Evolutionary conservation across 441 rosid species (phyloP), one percentile per base, ranked within the genome.

Genomic region (Lepidium campestre): DNA sequence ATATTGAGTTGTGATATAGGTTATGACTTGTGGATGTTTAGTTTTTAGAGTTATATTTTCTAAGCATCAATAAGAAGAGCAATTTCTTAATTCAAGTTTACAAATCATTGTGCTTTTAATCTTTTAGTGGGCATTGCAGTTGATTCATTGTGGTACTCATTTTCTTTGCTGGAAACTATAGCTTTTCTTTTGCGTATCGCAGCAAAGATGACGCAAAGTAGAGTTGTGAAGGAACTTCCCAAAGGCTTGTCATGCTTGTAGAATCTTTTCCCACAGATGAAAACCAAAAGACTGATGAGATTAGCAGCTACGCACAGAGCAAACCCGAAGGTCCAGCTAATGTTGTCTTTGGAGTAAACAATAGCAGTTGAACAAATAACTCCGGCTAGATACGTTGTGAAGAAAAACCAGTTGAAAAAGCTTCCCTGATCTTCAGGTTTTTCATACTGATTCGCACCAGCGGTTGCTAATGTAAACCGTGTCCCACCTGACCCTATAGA

Each of bases 371-470:
- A 20, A 10, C 79, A 23, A 3, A 53, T 14, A 11, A 73, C 58
- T 1, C 27, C 18, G 1, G 58, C 55, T 0, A 31, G 1, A 52
- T 77, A 72, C 5, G 68, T 0, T 0, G 73, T 35, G 56, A 83
- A 53, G 67, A 80, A 75, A 46, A 40, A 81, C 84, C 83, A 84
- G 56, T 81, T 84, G 74, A 88, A 88, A 78, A 77, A 88, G 39
- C 46, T 56, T 11, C 57, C 73, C 64, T 69, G 79, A 29, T 80
- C 80, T 27, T 77, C 62, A 1, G 68, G 55, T 19, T 75, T 72
- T 3, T 77, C 55, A 23, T 78, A 82, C 18, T 82, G 91, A 56
- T 80, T 79, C 5, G 87, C 87, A 17, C 86, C 86, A 15, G 82
- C 60, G 1, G 91, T 50, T 19, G 82, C 79, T 7, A 74, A 10